Percentiles rank a stretch among this genome's conserved stretches.
These are phyloP conservation scores for Quercus rubra DNA, from an alignment of 306 rosid species.

Conservation along the genomic window DNA sequence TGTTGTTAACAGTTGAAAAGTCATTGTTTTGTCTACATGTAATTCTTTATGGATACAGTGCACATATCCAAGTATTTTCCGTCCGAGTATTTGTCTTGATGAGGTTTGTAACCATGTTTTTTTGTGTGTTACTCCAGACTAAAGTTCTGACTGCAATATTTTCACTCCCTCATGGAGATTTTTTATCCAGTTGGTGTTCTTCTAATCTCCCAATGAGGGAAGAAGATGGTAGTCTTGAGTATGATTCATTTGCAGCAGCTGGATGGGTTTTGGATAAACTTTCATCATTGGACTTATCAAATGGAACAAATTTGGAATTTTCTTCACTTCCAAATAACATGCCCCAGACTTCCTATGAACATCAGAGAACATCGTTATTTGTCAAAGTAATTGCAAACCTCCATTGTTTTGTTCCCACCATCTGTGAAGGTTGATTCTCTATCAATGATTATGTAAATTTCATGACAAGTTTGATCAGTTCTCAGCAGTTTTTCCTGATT, in stretches of 20 bases:
- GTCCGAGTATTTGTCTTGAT: constrained; percentile 4
- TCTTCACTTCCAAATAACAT: constrained; percentile 43
- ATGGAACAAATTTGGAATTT: constrained; percentile 49
- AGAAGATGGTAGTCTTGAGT: constrained; percentile 77
- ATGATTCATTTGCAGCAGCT: constrained; percentile 75
- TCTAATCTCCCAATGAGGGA: constrained; percentile 71
- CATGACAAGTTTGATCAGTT: constrained; percentile 8
- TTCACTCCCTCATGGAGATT: constrained; percentile 80
- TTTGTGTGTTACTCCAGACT: constrained; percentile 68
- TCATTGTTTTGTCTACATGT: constrained; percentile 17
- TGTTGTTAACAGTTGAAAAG: not conserved
- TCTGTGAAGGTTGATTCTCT: constrained; percentile 80
- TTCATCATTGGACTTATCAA: constrained; percentile 34
- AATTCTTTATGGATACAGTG: constrained; percentile 21
- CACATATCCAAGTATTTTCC: constrained; percentile 11
- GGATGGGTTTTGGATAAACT: constrained; percentile 84
- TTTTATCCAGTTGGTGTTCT: constrained; percentile 91
- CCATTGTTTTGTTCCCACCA: constrained; percentile 87
- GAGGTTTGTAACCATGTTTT: constrained; percentile 30
- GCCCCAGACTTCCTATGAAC: constrained; percentile 74
- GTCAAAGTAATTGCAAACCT: constrained; percentile 96
- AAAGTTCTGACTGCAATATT: constrained; percentile 84
- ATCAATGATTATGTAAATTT: constrained; percentile 17
- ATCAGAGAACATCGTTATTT: constrained; percentile 83
- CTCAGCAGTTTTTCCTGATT: constrained; percentile 22